A percentile compares a stretch with the other conserved stretches of the same genome.
Conservation (phyloP, 192 early-diverging fungal genomes). For the Rhizophagus clarus region DNA sequence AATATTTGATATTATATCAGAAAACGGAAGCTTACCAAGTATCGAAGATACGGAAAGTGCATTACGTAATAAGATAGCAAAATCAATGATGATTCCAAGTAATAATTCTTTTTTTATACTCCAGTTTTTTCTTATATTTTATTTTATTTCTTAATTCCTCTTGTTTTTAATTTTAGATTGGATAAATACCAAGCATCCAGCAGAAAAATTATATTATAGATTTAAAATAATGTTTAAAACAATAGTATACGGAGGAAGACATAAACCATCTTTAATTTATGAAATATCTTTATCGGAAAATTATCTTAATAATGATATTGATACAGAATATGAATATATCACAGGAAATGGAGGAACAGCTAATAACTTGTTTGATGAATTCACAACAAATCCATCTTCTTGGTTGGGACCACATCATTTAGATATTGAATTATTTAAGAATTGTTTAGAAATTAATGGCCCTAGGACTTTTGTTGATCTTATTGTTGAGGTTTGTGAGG, state of each 20-base stretch:
- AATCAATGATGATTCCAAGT: neutral
- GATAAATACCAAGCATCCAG: slow-evolving; percentile 7
- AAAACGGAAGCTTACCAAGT: neutral
- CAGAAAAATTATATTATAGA: neutral
- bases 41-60: neutral
- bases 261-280: neutral
- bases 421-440: slow-evolving; percentile 25
- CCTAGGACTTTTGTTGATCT: slow-evolving; percentile 17
- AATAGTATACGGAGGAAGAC: slow-evolving; percentile 9
- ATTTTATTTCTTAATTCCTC: neutral
- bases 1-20: neutral
- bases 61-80: neutral
- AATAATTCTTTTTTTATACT: neutral
- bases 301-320: neutral
- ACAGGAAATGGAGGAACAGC: neutral
- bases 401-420: slow-evolving; percentile 20
- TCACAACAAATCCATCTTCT: neutral
- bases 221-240: slow-evolving; percentile 24
- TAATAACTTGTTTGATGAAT: neutral
- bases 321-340: neutral
- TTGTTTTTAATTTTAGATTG: neutral
- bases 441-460: slow-evolving; percentile 13
- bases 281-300: no score
- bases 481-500: slow-evolving; percentile 12
- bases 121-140: neutral